Conservation (phyloP, 768 basidiomycete genomes). For the Mycena haematopus region DNA sequence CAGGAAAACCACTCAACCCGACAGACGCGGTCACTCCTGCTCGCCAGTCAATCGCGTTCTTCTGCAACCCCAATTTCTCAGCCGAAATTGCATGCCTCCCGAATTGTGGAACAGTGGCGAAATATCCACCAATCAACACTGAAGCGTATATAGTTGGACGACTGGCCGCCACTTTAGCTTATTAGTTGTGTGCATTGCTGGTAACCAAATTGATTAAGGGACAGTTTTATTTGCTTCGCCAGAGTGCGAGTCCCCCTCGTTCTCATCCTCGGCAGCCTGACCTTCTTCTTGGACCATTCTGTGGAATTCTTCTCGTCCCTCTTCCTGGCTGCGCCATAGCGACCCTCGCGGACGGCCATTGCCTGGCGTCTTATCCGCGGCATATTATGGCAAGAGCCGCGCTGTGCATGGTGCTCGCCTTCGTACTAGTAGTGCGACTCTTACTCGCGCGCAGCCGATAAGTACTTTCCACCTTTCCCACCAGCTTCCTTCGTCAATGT, state of each 20-base stretch:
- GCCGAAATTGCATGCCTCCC: constrained; percentile 75
- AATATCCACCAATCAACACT: constrained; percentile 75
- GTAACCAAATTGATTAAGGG: too few relatives aligned
- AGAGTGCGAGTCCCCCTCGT: constrained; percentile 27
- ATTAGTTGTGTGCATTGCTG: too few relatives aligned
- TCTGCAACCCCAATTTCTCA: constrained; percentile 82
- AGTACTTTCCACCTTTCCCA: too few relatives aligned
- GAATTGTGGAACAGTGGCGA: constrained; percentile 61
- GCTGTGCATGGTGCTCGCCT: too few relatives aligned
- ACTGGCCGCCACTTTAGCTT: constrained; percentile 63
- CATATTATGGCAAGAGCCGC: constrained; percentile 36
- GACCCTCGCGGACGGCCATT: constrained; percentile 41
- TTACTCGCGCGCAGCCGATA: too few relatives aligned
- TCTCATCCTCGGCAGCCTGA: constrained; percentile 32
- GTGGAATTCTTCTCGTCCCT: constrained; percentile 1
- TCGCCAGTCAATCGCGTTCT: constrained; percentile 86
- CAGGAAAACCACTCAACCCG: constrained; percentile 52
- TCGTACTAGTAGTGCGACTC: too few relatives aligned
- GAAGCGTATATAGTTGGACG: constrained; percentile 81
- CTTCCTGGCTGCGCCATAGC: constrained; percentile 20
- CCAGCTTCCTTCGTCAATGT: too few relatives aligned
- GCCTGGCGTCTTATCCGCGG: constrained; percentile 34
- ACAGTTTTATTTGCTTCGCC: background rate
- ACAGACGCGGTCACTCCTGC: constrained; percentile 63
- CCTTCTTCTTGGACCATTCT: constrained; percentile 18